Conservation (phyloP, 768 basidiomycete genomes). For the Kwoniella mangroviensis region DNA sequence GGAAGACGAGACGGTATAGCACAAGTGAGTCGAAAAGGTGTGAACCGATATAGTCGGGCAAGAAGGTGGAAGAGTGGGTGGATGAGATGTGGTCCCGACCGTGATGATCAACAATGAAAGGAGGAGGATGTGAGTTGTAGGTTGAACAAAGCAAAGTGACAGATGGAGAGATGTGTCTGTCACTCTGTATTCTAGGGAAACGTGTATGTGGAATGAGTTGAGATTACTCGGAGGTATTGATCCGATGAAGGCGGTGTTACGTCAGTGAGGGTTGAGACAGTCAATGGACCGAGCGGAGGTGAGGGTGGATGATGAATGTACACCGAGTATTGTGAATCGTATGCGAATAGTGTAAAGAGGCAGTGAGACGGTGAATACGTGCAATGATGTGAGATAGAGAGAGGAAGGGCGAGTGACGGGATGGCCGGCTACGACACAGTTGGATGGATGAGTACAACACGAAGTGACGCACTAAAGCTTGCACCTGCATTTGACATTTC, state of each 20-base stretch:
- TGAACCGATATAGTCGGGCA: conserved; percentile 12
- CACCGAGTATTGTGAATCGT: too few species aligned
- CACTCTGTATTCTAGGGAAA: conserved; percentile 16
- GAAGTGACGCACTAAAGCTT: conserved; percentile 5
- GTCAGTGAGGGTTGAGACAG: neutral
- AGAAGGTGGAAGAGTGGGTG: neutral
- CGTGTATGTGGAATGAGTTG: neutral
- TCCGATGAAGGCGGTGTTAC: conserved; percentile 13
- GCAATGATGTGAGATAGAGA: neutral
- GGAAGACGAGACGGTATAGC: conserved; percentile 1
- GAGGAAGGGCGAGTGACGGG: neutral
- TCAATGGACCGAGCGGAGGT: neutral
- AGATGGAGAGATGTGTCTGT: neutral
- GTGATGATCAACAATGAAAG: conserved; percentile 1
- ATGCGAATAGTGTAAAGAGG: too few species aligned
- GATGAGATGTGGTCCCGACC: neutral
- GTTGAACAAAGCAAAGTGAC: neutral
- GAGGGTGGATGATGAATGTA: neutral
- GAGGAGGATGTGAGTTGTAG: neutral
- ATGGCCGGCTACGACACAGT: conserved; percentile 4
- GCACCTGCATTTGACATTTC: neutral
- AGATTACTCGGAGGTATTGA: neutral
- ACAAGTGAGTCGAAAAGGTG: neutral
- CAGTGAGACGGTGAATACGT: too few species aligned
- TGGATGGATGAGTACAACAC: neutral